Evolutionary conservation across 2,329 filamentous ascomycete species (phyloP), one percentile per base, ranked within the genome.

Genomic region (Neonectria faginata): DNA sequence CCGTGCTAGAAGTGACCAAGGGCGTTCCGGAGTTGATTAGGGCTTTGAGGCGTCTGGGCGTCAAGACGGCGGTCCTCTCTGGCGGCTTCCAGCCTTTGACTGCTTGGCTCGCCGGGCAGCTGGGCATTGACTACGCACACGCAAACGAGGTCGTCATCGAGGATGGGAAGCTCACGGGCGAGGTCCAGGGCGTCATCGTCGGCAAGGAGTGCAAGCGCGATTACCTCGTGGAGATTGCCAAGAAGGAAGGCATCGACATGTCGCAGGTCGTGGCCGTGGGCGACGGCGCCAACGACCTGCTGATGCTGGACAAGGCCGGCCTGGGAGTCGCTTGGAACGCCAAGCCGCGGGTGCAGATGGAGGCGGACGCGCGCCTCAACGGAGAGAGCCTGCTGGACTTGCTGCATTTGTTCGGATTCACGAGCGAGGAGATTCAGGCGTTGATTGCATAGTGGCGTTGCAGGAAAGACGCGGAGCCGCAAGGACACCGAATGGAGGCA

Each of bases 71-170:
- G 0, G 95, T 99, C 5, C 81, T 97, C 33, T 97, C 93, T 36
- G 96, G 96, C 48, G 96, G 96, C 0, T 99, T 99, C 80, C 88
- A 92, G 68, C 94, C 95, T 0, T 82, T 98, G 68, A 97, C 96
- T 0, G 86, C 89, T 62, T 98, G 94, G 93, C 86, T 98, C 39
- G 94, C 92, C 16, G 84, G 84, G 44, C 85, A 93, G 74, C 83
- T 99, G 27, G 93, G 93, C 14, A 88, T 99, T 61, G 92, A 98
- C 78, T 90, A 97, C 75, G 94, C 93, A 0, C 89, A 91, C 76
- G 96, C 96, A 44, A 99, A 99, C 78, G 90, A 95, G 73, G 91
- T 95, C 0, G 86, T 89, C 16, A 83, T 91, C 16, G 88, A 89
- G 66, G 82, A 86, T 39, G 81, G 81, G 39, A 83, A 81, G 29